A percentile compares a stretch with the other conserved stretches of the same genome.
Evolutionary conservation across 1,284 basidiomycete genomes (phyloP).

Genomic region (Stereum hirsutum): DNA sequence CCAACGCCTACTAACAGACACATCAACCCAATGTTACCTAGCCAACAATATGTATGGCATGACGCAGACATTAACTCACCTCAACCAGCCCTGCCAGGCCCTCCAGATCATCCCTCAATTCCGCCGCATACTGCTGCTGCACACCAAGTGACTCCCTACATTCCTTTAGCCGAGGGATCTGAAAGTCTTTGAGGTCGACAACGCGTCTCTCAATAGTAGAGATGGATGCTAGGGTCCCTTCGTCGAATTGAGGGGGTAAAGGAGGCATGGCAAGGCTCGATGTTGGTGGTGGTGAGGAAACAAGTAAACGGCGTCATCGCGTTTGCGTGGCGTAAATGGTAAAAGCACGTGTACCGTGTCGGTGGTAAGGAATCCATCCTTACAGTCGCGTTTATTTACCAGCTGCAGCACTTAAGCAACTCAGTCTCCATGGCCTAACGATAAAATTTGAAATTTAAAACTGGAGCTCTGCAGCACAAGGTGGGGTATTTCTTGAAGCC

Average conservation of each 20-base stretch:
- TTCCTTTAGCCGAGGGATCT: conserved; percentile 62
- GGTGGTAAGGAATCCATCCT: too few relatives aligned
- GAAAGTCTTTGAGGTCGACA: conserved; percentile 56
- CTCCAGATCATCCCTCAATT: conserved; percentile 70
- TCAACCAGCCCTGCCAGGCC: conserved; percentile 54
- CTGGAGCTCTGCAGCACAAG: too few relatives aligned
- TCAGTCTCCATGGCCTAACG: too few relatives aligned
- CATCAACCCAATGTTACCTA: neutral
- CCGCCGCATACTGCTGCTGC: conserved; percentile 67
- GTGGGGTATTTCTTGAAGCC: too few relatives aligned
- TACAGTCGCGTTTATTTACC: too few relatives aligned
- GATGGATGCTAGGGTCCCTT: conserved; percentile 40
- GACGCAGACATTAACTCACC: conserved; percentile 32
- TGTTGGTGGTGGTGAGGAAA: neutral
- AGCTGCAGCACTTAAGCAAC: too few relatives aligned
- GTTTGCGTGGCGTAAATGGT: too few relatives aligned
- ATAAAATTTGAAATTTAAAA: too few relatives aligned
- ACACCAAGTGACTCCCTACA: conserved; percentile 58
- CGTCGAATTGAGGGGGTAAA: conserved; percentile 40
- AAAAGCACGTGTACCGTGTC: too few relatives aligned
- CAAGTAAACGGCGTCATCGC: too few relatives aligned
- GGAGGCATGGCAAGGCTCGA: conserved; percentile 44
- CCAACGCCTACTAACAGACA: conserved; percentile 41
- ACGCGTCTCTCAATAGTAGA: conserved; percentile 44
- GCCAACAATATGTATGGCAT: neutral